Evolutionary conservation across 2,329 filamentous ascomycete genomes (phyloP), one percentile per base, ranked within the genome.

Genomic region (Chrysoporthe austroafricana): DNA sequence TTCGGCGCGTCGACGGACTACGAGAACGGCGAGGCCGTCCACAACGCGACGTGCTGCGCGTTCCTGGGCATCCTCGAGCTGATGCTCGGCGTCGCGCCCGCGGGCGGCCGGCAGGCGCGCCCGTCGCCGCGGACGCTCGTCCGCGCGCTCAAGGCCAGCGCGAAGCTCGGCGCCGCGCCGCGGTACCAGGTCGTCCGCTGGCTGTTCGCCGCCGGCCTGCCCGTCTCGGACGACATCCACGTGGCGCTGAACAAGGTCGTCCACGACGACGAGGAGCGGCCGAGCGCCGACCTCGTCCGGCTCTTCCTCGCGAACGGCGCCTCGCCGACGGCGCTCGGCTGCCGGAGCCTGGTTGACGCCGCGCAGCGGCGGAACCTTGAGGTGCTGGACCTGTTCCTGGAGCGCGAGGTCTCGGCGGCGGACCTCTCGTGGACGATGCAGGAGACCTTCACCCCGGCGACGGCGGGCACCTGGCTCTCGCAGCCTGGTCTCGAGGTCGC

Each of bases 1-100:
- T 79, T 83, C 43, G 86, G 86, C 0, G 87, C 86, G 3, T 84
- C 84, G 64, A 82, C 85, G 0, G 84, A 89, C 71, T 84, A 84
- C 73, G 83, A 83, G 26, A 79, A 81, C 11, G 86, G 86, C 1
- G 85, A 88, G 64, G 83, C 85, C 4, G 80, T 89, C 4, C 84
- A 86, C 71, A 83, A 84, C 13, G 85, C 86, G 1, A 83, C 84
- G 0, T 79, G 82, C 46, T 85, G 83, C 68, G 84, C 84, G 0
- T 84, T 83, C 67, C 75, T 86, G 50, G 78, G 77, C 0, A 86
- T 79, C 42, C 76, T 88, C 9, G 80, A 84, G 73, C 73, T 87
- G 63, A 79, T 88, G 62, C 76, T 88, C 7, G 84, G 84, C 0
- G 73, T 86, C 16, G 78, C 77, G 67, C 78, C 79, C 13, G 74